A percentile compares a stretch with the other conserved stretches of the same genome.
These are phyloP conservation scores for Beta lomatogona DNA, from an alignment of 179 eudicot species.

Conservation along the genomic window DNA sequence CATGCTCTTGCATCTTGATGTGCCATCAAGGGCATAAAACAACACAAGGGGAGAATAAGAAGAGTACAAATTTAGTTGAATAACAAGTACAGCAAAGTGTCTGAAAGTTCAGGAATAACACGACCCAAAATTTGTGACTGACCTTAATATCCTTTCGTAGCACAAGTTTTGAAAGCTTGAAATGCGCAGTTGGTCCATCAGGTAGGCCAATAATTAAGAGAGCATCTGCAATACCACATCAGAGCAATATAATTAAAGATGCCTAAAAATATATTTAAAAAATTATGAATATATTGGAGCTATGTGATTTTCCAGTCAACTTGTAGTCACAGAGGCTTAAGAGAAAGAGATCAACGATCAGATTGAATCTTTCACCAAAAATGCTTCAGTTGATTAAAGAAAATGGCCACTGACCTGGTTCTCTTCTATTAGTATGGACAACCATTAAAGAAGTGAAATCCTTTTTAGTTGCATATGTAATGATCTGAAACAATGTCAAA, in stretches of 20 bases:
- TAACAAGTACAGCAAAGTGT: not conserved
- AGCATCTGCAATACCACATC: slow-evolving; percentile 59
- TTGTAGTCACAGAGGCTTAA: not conserved
- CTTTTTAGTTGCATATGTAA: slow-evolving; percentile 76
- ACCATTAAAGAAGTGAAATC: slow-evolving; percentile 83
- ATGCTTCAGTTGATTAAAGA: not conserved
- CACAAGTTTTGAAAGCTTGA: slow-evolving; percentile 85
- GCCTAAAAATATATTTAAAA: not conserved
- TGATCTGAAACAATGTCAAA: slow-evolving; percentile 51
- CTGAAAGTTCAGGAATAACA: not conserved
- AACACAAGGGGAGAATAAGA: not conserved
- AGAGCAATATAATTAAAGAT: not conserved
- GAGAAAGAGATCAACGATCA: not conserved
- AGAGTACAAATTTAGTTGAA: not conserved
- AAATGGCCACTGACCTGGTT: slow-evolving; percentile 64
- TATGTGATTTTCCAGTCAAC: not conserved
- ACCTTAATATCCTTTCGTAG: slow-evolving; percentile 95
- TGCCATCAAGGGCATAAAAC: not conserved
- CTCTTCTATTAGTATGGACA: slow-evolving; percentile 92
- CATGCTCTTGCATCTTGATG: not conserved
- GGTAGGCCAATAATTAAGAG: slow-evolving; percentile 80
- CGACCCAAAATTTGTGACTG: not conserved
- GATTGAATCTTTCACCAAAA: not conserved
- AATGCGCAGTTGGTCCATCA: slow-evolving; percentile 98
- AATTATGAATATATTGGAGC: not conserved